Evolutionary conservation across 2,329 filamentous ascomycete species (phyloP).

Genomic region (Trichoderma pleuroti): DNA sequence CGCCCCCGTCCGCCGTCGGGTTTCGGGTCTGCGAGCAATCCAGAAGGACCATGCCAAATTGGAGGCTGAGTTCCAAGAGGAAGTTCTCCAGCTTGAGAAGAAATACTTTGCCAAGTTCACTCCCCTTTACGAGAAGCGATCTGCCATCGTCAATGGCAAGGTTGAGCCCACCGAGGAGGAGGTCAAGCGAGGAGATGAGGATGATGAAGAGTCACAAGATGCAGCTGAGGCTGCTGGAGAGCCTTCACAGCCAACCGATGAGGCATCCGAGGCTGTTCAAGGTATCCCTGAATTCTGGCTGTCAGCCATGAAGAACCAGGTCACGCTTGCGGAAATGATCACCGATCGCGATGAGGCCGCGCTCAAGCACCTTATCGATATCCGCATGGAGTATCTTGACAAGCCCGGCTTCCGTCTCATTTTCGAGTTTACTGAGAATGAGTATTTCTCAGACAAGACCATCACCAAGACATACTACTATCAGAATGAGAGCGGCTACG

Average conservation of each 20-base stretch:
- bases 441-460: slow-evolving; percentile 95
- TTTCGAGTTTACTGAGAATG: slow-evolving; percentile 93
- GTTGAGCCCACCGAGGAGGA: slow-evolving; percentile 84
- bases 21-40: slow-evolving; percentile 92
- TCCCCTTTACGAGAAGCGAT: slow-evolving; percentile 92
- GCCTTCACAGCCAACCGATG: slow-evolving; percentile 55
- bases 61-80: slow-evolving; percentile 97
- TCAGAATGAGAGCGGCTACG: slow-evolving; percentile 97
- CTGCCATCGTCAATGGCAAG: slow-evolving; percentile 84
- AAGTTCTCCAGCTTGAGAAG: slow-evolving; percentile 97
- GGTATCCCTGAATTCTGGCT: slow-evolving; percentile 99
- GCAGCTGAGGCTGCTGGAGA: slow-evolving; percentile 62
- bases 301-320: slow-evolving; percentile 99
- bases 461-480: slow-evolving; percentile 99
- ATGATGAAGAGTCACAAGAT: slow-evolving; percentile 67
- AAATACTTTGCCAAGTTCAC: slow-evolving; percentile 99
- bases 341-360: slow-evolving; percentile 95
- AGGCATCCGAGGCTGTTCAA: slow-evolving; percentile 54
- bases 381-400: slow-evolving; percentile 99
- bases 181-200: slow-evolving; percentile 79
- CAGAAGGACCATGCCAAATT: slow-evolving; percentile 99
- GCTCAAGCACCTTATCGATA: slow-evolving; percentile 83
- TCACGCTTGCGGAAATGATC: slow-evolving; percentile 96
- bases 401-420: slow-evolving; percentile 97
- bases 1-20: slow-evolving; percentile 81